These are phyloP conservation scores for Posidonia oceanica DNA, from an alignment of 116 monocot species.

Conservation along the genomic window DNA sequence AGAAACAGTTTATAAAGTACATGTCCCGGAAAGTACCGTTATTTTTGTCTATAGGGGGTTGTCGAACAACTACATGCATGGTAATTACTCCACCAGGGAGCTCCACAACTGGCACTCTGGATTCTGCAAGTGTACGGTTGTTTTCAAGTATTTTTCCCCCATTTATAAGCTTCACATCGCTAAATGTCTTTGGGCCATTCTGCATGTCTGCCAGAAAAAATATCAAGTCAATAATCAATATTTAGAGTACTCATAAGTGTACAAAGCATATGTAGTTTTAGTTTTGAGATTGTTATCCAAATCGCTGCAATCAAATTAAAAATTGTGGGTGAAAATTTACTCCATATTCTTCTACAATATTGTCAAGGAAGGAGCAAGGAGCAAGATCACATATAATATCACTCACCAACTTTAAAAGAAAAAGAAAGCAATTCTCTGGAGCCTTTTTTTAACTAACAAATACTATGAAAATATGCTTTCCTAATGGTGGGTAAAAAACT, in stretches of 20 bases:
- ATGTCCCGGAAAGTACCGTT: constrained; percentile 6
- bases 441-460: too few species aligned
- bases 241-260: neutral
- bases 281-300: neutral
- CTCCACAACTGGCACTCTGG: constrained; percentile 33
- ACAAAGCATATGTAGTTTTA: neutral
- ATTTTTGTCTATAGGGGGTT: constrained; percentile 19
- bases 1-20: too few species aligned
- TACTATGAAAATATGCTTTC: too few species aligned
- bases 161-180: constrained; percentile 47
- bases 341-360: too few species aligned
- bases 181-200: constrained; percentile 32
- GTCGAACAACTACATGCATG: constrained; percentile 52
- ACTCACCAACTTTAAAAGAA: too few species aligned
- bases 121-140: constrained; percentile 32
- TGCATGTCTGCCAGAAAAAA: constrained; percentile 19
- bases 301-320: too few species aligned
- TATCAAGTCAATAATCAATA: neutral
- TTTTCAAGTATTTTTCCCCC: constrained; percentile 46
- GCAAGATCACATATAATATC: too few species aligned
- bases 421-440: too few species aligned
- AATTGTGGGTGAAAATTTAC: too few species aligned
- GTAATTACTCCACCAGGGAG: constrained; percentile 41
- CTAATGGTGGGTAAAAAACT: too few species aligned
- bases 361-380: too few species aligned